A percentile compares a stretch with the other conserved stretches of the same genome.
Evolutionary conservation across 2,329 filamentous ascomycete genomes (phyloP).

Genomic region (Niveomyces coronatus): DNA sequence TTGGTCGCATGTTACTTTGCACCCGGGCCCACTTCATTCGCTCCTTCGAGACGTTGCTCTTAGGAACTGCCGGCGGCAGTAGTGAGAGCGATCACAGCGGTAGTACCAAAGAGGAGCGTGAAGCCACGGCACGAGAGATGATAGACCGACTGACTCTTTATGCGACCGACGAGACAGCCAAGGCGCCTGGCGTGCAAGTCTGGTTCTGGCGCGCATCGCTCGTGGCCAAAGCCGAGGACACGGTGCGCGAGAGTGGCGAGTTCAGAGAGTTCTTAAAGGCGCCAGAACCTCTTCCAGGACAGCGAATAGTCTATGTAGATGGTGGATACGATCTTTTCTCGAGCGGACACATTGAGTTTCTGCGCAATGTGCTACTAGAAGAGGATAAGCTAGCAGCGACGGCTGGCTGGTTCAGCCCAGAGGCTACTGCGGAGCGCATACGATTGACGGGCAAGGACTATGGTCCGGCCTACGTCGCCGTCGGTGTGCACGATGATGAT

Average conservation of each 20-base stretch:
- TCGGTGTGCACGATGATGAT: conserved; percentile 86
- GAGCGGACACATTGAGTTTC: conserved; percentile 92
- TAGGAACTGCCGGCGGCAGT: conserved; percentile 65
- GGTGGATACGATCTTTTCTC: conserved; percentile 96
- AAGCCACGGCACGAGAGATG: conserved; percentile 56
- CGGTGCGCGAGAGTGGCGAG: conserved; percentile 44
- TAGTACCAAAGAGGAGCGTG: conserved; percentile 55
- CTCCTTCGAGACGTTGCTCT: conserved; percentile 58
- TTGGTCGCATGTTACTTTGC: conserved; percentile 92
- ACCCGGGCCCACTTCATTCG: conserved; percentile 91
- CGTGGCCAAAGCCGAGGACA: conserved; percentile 32
- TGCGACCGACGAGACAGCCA: conserved; percentile 75
- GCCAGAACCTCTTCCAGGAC: conserved; percentile 60
- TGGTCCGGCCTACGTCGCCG: conserved; percentile 75
- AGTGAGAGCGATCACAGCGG: too few relatives aligned
- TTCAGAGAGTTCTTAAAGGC: conserved; percentile 64
- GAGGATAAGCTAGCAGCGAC: conserved; percentile 60
- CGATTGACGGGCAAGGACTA: conserved; percentile 60
- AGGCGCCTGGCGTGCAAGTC: conserved; percentile 68
- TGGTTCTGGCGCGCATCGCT: conserved; percentile 66
- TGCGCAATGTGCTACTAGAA: conserved; percentile 61
- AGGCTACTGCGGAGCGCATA: conserved; percentile 51
- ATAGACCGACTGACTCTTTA: conserved; percentile 71
- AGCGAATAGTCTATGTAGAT: conserved; percentile 88
- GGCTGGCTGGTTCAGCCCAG: conserved; percentile 64